phyloP scores from a whole-genome alignment of 2,329 filamentous ascomycete species.

The Sclerotinia glacialis region DNA sequence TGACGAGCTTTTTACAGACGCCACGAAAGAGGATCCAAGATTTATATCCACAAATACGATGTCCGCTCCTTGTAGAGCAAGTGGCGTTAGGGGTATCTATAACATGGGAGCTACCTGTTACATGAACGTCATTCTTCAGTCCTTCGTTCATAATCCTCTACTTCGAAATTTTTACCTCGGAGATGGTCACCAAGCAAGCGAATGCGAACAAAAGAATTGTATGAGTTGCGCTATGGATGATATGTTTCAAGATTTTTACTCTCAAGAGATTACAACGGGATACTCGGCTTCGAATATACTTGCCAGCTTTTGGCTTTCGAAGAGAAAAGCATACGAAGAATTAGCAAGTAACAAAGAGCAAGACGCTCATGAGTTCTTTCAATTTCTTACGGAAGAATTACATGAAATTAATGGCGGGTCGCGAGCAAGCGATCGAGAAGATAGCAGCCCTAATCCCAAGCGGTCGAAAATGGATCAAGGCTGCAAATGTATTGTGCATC shows the following conservation, averaged over 20 bases:
- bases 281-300: conserved; percentile 89
- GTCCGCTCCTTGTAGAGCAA: conserved; percentile 77
- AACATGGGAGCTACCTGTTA: conserved; percentile 99
- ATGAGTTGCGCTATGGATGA: conserved; percentile 70
- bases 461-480: conserved; percentile 34
- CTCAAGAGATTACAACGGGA: conserved; percentile 75
- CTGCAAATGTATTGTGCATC: conserved; percentile 90
- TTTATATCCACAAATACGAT: conserved; percentile 78
- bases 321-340: conserved; percentile 68
- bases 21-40: conserved; percentile 67
- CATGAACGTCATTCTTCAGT: conserved; percentile 93
- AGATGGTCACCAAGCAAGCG: conserved; percentile 77
- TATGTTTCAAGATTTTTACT: conserved; percentile 71
- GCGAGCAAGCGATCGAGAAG: conserved; percentile 41
- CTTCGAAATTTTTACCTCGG: conserved; percentile 89
- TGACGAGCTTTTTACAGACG: conserved; percentile 65
- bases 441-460: conserved; percentile 30
- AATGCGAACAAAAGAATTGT: conserved; percentile 64
- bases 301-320: conserved; percentile 84
- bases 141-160: conserved; percentile 88
- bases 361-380: conserved; percentile 96
- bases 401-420: conserved; percentile 71
- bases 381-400: conserved; percentile 88
- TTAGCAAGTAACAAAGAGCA: conserved; percentile 91
- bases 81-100: conserved; percentile 86